A percentile compares a stretch with the other conserved stretches of the same genome.
Evolutionary conservation across 768 basidiomycete genomes (phyloP).

Genomic region (Suillus subluteus): DNA sequence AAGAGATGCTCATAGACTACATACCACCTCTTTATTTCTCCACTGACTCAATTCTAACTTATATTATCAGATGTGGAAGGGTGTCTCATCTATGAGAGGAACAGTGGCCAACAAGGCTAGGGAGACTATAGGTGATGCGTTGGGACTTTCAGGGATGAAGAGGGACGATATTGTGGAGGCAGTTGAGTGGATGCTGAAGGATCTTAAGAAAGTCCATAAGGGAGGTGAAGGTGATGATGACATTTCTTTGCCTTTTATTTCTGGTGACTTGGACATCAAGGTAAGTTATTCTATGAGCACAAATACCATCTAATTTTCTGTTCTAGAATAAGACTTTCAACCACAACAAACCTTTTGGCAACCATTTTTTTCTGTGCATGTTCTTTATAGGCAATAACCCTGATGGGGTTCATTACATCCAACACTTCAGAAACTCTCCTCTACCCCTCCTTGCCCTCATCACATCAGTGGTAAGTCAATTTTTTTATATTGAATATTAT

Average conservation of each 20-base stretch:
- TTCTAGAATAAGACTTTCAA: neutral
- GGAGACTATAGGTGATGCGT: neutral
- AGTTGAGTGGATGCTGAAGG: neutral
- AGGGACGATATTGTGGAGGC: neutral
- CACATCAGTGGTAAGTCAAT: neutral
- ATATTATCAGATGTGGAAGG: neutral
- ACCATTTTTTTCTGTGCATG: neutral
- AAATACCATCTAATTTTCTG: neutral
- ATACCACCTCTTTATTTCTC: neutral
- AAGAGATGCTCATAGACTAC: conserved; percentile 1
- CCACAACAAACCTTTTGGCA: neutral
- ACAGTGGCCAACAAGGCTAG: neutral
- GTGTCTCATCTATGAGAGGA: neutral
- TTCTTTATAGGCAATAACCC: neutral
- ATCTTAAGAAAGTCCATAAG: neutral
- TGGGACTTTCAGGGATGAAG: neutral
- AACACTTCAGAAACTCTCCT: neutral
- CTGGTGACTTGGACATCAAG: neutral
- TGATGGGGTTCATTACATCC: neutral
- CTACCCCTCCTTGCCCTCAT: neutral
- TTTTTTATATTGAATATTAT: neutral
- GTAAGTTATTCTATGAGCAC: neutral
- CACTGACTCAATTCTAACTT: neutral
- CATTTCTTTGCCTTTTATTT: neutral
- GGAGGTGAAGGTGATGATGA: neutral